Conservation (phyloP, 2,329 filamentous ascomycete species). For the Fusarium buharicum region DNA sequence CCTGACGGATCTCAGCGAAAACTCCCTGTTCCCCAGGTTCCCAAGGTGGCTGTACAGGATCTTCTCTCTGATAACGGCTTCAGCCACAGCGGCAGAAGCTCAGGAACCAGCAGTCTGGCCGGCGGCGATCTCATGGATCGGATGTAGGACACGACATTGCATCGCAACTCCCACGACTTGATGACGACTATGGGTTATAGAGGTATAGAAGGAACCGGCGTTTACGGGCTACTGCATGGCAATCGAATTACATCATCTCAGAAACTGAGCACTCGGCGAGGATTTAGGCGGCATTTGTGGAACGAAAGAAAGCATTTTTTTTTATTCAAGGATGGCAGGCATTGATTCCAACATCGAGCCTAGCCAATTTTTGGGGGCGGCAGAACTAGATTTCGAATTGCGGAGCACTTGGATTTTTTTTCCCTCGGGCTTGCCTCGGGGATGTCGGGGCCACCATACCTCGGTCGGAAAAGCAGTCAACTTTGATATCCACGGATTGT, state of each 20-base stretch:
- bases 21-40: conserved; percentile 89
- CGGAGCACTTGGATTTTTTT: conserved; percentile 48
- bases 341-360: conserved; percentile 11
- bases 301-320: conserved; percentile 37
- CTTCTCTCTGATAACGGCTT: conserved; percentile 76
- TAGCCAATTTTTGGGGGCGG: conserved; percentile 21
- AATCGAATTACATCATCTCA: conserved; percentile 43
- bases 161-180: conserved; percentile 50
- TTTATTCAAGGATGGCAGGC: conserved; percentile 31
- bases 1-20: conserved; percentile 90
- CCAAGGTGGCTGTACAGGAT: conserved; percentile 88
- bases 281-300: conserved; percentile 44
- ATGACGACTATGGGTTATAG: conserved; percentile 54
- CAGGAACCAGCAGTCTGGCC: conserved; percentile 79
- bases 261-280: conserved; percentile 41
- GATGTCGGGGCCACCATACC: conserved; percentile 39
- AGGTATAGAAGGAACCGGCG: conserved; percentile 55
- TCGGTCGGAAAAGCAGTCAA: conserved; percentile 42
- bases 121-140: conserved; percentile 75
- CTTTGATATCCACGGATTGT: conserved; percentile 35
- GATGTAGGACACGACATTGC: conserved; percentile 49
- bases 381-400: conserved; percentile 45
- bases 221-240: conserved; percentile 48
- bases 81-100: conserved; percentile 79
- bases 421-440: conserved; percentile 46